phyloP scores from a whole-genome alignment of 225 moss, liverwort and hornwort genomes.

The Pseudoscleropodium purum region DNA sequence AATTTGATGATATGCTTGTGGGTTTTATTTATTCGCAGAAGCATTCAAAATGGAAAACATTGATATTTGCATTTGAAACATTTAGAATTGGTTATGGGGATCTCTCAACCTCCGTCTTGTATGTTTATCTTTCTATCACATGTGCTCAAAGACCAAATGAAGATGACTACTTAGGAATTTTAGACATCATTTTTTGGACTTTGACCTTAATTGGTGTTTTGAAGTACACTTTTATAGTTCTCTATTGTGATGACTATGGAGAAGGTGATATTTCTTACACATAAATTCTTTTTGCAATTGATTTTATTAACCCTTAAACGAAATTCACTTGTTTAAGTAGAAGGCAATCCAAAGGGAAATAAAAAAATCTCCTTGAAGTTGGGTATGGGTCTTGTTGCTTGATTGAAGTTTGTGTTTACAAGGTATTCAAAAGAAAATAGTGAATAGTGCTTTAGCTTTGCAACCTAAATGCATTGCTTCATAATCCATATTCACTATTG shows the following conservation, averaged over 20 bases:
- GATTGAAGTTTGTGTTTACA: rapidly evolving
- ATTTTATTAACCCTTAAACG: not conserved
- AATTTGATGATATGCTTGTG: not conserved
- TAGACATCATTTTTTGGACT: slow-evolving; percentile 89
- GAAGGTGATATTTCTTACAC: slow-evolving; percentile 40
- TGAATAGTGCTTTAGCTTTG: not conserved
- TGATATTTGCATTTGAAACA: slow-evolving; percentile 46
- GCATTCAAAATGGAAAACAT: slow-evolving; percentile 21
- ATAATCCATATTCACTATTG: not conserved
- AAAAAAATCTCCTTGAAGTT: not conserved
- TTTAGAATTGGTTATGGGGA: slow-evolving; percentile 82
- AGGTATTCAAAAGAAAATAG: not conserved
- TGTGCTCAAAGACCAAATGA: slow-evolving; percentile 31
- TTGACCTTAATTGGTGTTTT: slow-evolving; percentile 65
- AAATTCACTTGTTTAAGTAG: not conserved
- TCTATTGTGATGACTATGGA: slow-evolving; percentile 76
- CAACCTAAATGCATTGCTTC: rapidly evolving
- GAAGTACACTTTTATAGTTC: slow-evolving; percentile 60
- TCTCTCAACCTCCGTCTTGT: slow-evolving; percentile 74
- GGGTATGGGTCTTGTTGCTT: not conserved
- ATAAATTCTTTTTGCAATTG: not conserved
- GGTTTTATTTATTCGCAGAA: not conserved
- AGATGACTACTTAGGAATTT: slow-evolving; percentile 63
- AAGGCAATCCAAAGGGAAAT: rapidly evolving
- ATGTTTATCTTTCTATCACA: slow-evolving; percentile 67